phyloP scores from a whole-genome alignment of 768 basidiomycete species.

The Kwoniella sp. region DNA sequence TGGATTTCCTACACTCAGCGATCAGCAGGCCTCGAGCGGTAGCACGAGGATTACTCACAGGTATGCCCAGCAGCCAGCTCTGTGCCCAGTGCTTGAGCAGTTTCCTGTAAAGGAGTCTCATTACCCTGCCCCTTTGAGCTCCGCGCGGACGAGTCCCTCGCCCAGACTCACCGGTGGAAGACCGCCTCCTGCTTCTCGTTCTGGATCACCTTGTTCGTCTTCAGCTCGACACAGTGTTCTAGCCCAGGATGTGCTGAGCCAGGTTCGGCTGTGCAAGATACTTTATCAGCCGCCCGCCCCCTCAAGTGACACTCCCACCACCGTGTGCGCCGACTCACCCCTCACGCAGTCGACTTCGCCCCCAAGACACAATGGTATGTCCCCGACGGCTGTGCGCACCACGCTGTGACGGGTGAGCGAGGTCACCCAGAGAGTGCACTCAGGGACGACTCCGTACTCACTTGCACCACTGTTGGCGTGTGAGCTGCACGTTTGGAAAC shows the following conservation, averaged over 20 bases:
- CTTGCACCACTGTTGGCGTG: conserved; percentile 44
- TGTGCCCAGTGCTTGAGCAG: conserved; percentile 52
- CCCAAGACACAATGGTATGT: conserved; percentile 45
- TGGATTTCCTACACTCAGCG: conserved; percentile 30
- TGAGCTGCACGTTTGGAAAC: not conserved
- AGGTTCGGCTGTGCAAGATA: conserved; percentile 12
- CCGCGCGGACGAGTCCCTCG: too few relatives aligned
- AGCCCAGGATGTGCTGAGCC: conserved; percentile 39
- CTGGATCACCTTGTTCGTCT: conserved; percentile 49
- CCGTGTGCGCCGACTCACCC: conserved; percentile 15
- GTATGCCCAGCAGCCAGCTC: conserved; percentile 49
- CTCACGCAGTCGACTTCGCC: conserved; percentile 51
- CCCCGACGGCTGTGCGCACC: conserved; percentile 45
- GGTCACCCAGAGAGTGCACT: not conserved
- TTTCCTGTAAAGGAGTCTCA: too few relatives aligned
- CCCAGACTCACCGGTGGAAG: conserved; percentile 45
- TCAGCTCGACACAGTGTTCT: conserved; percentile 44
- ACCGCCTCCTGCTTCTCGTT: conserved; percentile 38
- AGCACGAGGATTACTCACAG: conserved; percentile 41
- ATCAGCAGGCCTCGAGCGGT: not conserved
- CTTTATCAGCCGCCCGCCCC: too few relatives aligned
- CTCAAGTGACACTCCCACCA: too few relatives aligned
- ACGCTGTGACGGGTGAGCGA: conserved; percentile 21
- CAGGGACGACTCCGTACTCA: conserved; percentile 5
- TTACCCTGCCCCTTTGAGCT: too few relatives aligned